Percentiles rank a stretch among this genome's conserved stretches.
phyloP scores from a whole-genome alignment of 1,284 basidiomycete genomes.

The Malassezia slooffiae region DNA sequence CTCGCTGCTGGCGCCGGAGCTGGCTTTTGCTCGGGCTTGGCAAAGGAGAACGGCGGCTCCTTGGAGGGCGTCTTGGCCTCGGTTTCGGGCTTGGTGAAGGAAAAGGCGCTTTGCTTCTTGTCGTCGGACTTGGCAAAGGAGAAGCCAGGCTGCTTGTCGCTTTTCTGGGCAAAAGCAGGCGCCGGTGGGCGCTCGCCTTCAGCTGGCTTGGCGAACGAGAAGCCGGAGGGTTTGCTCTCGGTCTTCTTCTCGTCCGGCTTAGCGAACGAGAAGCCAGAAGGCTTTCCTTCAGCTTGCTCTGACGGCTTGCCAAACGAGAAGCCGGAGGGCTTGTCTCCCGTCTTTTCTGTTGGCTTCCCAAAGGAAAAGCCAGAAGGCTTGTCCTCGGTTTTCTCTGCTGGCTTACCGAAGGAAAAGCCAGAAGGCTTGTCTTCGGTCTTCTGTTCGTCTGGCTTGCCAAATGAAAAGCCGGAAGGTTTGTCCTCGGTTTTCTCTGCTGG shows the following conservation, averaged over 20 bases:
- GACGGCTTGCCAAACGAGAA: conserved; percentile 1
- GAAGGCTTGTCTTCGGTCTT: too few relatives aligned
- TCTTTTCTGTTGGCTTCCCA: not conserved
- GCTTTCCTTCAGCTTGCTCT: too few relatives aligned
- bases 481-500: not conserved
- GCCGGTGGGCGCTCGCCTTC: too few relatives aligned
- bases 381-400: too few relatives aligned
- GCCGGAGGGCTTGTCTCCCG: not conserved
- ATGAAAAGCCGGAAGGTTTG: not conserved
- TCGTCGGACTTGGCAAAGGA: not conserved
- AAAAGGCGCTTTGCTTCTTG: not conserved
- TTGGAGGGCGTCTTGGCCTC: conserved; percentile 8
- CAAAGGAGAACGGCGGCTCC: not conserved
- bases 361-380: conserved; percentile 4
- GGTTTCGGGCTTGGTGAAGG: conserved; percentile 1
- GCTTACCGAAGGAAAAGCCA: not conserved
- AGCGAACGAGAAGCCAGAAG: too few relatives aligned
- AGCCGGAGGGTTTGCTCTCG: too few relatives aligned
- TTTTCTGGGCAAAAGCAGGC: too few relatives aligned
- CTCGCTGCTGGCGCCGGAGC: not conserved
- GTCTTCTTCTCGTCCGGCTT: not conserved
- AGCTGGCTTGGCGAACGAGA: not conserved
- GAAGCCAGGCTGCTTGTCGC: not conserved
- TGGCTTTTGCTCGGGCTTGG: not conserved
- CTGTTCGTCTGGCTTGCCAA: not conserved